Percentiles rank a stretch among this genome's conserved stretches.
phyloP scores from a whole-genome alignment of 148 eudicot species.

The Cornus suecica region DNA sequence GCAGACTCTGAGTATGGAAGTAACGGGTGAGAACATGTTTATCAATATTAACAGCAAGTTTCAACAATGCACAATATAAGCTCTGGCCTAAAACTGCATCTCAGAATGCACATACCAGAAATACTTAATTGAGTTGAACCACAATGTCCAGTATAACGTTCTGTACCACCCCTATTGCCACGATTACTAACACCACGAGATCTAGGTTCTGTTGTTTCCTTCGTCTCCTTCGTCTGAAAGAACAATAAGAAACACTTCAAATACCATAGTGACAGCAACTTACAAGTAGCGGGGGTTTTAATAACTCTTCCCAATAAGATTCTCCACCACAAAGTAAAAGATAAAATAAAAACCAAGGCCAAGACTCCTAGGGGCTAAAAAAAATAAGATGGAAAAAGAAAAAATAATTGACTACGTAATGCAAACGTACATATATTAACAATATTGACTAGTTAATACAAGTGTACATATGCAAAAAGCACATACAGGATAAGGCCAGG shows the following conservation, averaged over 20 bases:
- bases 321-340: background rate
- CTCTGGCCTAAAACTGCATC: background rate
- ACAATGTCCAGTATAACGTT: conserved; percentile 62
- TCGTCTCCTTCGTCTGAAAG: conserved; percentile 69
- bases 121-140: conserved; percentile 38
- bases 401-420: background rate
- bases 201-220: conserved; percentile 70
- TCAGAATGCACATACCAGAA: conserved; percentile 43
- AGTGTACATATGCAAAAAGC: background rate
- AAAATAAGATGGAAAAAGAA: background rate
- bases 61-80: background rate
- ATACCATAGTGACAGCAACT: background rate
- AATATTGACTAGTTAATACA: too few species aligned
- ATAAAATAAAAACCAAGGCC: background rate
- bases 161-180: conserved; percentile 54
- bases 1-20: conserved; percentile 43
- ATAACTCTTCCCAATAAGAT: conserved; percentile 1
- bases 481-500: background rate
- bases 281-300: background rate
- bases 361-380: background rate
- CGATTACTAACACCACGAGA: conserved; percentile 63
- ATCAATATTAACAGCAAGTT: conserved; percentile 7
- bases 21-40: conserved; percentile 3
- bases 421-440: background rate
- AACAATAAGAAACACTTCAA: background rate